phyloP scores from a whole-genome alignment of 1,139 yeast species.

The Magnusiomyces suaveolens region DNA sequence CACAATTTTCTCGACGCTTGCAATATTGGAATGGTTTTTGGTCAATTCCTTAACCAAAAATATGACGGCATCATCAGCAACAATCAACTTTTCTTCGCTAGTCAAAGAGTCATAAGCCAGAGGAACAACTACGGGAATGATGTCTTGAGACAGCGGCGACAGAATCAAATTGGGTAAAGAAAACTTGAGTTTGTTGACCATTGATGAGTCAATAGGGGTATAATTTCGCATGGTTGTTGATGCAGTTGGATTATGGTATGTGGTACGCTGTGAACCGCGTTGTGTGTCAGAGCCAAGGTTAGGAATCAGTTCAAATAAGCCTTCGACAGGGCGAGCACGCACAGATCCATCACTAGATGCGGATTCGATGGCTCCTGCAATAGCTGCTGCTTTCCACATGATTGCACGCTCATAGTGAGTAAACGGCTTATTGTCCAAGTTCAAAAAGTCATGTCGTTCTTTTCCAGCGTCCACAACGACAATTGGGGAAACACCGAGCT shows the following conservation, averaged over 20 bases:
- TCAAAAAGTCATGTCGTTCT: constrained; percentile 25
- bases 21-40: constrained; percentile 24
- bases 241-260: not conserved
- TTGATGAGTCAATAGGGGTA: constrained; percentile 9
- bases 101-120: constrained; percentile 39
- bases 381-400: constrained; percentile 20
- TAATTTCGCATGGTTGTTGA: constrained; percentile 5
- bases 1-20: constrained; percentile 68
- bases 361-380: constrained; percentile 20
- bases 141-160: constrained; percentile 35
- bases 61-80: constrained; percentile 33
- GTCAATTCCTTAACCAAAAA: constrained; percentile 29
- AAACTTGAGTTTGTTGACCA: constrained; percentile 17
- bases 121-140: constrained; percentile 56
- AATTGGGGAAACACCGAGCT: constrained; percentile 42
- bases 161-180: constrained; percentile 32
- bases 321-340: constrained; percentile 30
- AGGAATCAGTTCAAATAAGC: constrained; percentile 28
- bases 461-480: constrained; percentile 33
- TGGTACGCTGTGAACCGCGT: constrained; percentile 1
- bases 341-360: constrained; percentile 17
- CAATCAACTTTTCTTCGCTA: constrained; percentile 33
- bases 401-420: constrained; percentile 19
- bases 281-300: not conserved
- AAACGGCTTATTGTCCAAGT: constrained; percentile 15